Conservation (phyloP, 768 basidiomycete genomes). For the Infundibulicybe gibba region DNA sequence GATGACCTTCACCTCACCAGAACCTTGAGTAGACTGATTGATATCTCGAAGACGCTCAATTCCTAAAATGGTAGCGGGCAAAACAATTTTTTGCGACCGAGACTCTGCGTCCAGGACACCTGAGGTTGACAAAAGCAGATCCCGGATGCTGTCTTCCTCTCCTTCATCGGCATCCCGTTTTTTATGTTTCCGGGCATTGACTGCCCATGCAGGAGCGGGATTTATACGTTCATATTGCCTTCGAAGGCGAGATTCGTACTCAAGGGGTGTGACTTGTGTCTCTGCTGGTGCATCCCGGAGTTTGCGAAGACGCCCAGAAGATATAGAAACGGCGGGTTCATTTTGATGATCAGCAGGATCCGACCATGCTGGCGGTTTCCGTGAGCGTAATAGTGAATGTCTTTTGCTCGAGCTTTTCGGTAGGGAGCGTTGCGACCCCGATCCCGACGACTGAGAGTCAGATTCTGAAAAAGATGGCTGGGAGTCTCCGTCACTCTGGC, state of each 20-base stretch:
- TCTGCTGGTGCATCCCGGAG: conserved; percentile 73
- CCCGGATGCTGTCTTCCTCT: conserved; percentile 34
- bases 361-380: conserved; percentile 71
- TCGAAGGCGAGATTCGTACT: conserved; percentile 83
- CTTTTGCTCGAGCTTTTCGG: conserved; percentile 10
- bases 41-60: conserved; percentile 89
- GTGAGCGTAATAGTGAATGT: conserved; percentile 11
- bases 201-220: conserved; percentile 88
- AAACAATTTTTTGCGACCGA: conserved; percentile 23
- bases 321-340: conserved; percentile 50
- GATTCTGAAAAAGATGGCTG: conserved; percentile 12
- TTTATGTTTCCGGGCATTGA: conserved; percentile 51
- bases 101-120: conserved; percentile 46
- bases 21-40: conserved; percentile 69
- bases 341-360: conserved; percentile 59
- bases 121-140: conserved; percentile 56
- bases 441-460: conserved; percentile 24
- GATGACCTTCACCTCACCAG: conserved; percentile 68
- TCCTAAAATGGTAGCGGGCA: conserved; percentile 59
- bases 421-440: conserved; percentile 15
- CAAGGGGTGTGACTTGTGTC: conserved; percentile 70
- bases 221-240: conserved; percentile 88
- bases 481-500: conserved; percentile 5
- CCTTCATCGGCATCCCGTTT: conserved; percentile 25
- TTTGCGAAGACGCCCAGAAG: conserved; percentile 59